Conservation (phyloP, 768 basidiomycete genomes). For the Kwoniella sp. region DNA sequence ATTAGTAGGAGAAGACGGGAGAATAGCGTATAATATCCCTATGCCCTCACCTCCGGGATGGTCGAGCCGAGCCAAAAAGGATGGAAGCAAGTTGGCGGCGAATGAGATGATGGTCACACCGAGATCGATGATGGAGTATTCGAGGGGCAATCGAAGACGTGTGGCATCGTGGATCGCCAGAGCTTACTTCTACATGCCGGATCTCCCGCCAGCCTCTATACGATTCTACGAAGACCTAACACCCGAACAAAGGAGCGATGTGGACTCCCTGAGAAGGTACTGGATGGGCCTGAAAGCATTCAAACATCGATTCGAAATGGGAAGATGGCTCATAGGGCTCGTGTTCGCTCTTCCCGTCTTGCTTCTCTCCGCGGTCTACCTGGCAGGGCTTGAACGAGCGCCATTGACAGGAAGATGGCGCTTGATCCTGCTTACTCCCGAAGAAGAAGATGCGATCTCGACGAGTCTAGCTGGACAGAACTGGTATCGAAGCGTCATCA, state of each 20-base stretch:
- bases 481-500: constrained; percentile 81
- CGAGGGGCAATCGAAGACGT: constrained; percentile 8
- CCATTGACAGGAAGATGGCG: constrained; percentile 65
- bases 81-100: neutral
- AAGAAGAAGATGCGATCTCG: constrained; percentile 90
- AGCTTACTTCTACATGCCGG: constrained; percentile 38
- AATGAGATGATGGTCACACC: constrained; percentile 4
- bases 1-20: constrained; percentile 18
- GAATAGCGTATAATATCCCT: constrained; percentile 26
- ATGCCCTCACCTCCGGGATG: constrained; percentile 15
- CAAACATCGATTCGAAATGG: constrained; percentile 28
- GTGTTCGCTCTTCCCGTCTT: constrained; percentile 43
- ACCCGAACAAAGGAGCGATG: constrained; percentile 23
- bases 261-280: constrained; percentile 38
- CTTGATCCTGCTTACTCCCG: constrained; percentile 82
- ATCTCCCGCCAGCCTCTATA: constrained; percentile 38
- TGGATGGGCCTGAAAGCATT: constrained; percentile 33
- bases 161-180: neutral
- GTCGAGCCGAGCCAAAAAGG: neutral
- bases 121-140: neutral
- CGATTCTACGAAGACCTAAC: constrained; percentile 30
- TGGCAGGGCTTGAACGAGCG: constrained; percentile 48
- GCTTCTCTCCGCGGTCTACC: constrained; percentile 37
- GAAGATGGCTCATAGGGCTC: constrained; percentile 26
- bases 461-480: constrained; percentile 75